Evolutionary conservation across 352 stramenopile species (phyloP).

Genomic region (Pythium vanterpoolii): DNA sequence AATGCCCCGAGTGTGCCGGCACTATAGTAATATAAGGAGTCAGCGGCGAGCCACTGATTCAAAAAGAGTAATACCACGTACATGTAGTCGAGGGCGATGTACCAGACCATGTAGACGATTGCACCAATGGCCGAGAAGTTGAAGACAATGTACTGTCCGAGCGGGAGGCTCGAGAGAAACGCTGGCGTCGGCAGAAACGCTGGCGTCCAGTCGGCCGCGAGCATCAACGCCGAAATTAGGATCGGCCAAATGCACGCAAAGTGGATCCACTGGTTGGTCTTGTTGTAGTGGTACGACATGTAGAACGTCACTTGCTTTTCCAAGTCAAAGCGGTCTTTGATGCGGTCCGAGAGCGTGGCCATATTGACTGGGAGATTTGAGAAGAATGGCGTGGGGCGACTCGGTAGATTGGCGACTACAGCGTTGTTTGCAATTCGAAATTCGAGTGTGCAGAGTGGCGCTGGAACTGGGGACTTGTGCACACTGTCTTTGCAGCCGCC

Average conservation of each 20-base stretch:
- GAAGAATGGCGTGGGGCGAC: not conserved
- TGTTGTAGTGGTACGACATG: slow-evolving; percentile 82
- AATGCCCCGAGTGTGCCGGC: slow-evolving; percentile 51
- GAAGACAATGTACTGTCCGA: slow-evolving; percentile 52
- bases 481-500: too few relatives aligned
- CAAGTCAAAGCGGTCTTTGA: slow-evolving; percentile 66
- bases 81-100: slow-evolving; percentile 60
- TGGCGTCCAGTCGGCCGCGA: slow-evolving; percentile 43
- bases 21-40: slow-evolving; percentile 6
- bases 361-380: not conserved
- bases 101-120: slow-evolving; percentile 75
- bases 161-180: slow-evolving; percentile 27
- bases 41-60: not conserved
- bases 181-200: slow-evolving; percentile 28
- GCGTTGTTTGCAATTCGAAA: too few relatives aligned
- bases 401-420: not conserved
- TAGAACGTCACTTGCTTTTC: slow-evolving; percentile 86
- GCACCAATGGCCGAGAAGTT: slow-evolving; percentile 56
- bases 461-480: too few relatives aligned
- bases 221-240: slow-evolving; percentile 66
- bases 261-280: slow-evolving; percentile 79
- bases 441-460: too few relatives aligned
- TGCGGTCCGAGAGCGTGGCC: slow-evolving; percentile 26
- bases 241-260: slow-evolving; percentile 86
- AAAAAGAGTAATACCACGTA: slow-evolving; percentile 14